phyloP scores from a whole-genome alignment of 306 rosid species.

The Ammopiptanthus mongolicus region DNA sequence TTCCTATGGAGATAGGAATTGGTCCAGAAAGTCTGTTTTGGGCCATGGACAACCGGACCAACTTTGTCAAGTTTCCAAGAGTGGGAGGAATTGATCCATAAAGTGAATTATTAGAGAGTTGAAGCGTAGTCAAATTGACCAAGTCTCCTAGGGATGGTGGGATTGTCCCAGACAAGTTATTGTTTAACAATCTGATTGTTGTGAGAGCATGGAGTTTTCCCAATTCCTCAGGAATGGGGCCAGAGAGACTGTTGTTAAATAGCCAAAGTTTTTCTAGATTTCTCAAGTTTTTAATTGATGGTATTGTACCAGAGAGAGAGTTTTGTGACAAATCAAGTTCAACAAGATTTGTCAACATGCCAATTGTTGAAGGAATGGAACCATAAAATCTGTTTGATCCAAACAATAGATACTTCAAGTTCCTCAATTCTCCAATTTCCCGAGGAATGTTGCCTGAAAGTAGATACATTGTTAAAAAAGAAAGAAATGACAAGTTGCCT shows the following conservation, averaged over 20 bases:
- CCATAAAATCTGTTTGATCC: background rate
- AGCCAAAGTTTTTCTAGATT: background rate
- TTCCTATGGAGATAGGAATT: background rate
- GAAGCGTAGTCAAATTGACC: background rate
- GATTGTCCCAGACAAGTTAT: background rate
- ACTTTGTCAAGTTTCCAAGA: background rate
- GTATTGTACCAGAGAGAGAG: background rate
- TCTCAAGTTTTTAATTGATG: background rate
- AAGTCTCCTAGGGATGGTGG: slow-evolving; percentile 7
- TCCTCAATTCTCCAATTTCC: background rate
- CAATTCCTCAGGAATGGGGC: slow-evolving; percentile 1
- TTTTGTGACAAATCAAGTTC: background rate
- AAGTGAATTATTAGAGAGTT: background rate
- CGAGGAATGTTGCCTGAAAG: background rate
- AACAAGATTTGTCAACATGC: background rate
- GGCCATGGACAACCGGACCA: background rate
- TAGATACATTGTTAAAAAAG: background rate
- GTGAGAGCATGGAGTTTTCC: background rate
- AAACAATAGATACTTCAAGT: background rate
- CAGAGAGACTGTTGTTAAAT: background rate
- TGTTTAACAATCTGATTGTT: background rate
- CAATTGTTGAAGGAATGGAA: background rate
- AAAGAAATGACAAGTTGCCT: background rate
- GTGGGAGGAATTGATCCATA: background rate
- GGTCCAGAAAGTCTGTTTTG: background rate